Conservation (phyloP, 2,329 filamentous ascomycete species). For the Pseudogymnoascus destructans region DNA sequence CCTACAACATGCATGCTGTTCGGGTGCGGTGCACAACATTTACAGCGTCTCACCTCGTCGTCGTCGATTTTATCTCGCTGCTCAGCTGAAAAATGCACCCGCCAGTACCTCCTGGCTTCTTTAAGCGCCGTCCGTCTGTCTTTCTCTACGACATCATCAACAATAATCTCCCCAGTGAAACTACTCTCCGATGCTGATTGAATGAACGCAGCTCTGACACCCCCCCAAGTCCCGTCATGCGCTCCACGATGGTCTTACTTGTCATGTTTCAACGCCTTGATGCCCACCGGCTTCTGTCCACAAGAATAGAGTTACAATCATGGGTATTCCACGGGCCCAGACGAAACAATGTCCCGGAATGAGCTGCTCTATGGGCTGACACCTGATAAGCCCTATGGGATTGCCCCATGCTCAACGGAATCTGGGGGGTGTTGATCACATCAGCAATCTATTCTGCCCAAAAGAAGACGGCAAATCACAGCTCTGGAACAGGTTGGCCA, state of each 20-base stretch:
- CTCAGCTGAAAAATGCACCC: not conserved
- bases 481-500: no score
- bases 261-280: slow-evolving; percentile 8
- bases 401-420: slow-evolving; percentile 6
- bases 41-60: not conserved
- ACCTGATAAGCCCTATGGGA: slow-evolving; percentile 1
- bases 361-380: not conserved
- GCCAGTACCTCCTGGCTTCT: not conserved
- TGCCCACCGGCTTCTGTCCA: not conserved
- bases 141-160: not conserved
- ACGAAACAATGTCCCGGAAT: slow-evolving; percentile 9
- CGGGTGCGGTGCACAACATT: not conserved
- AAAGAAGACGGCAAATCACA: no score
- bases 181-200: not conserved
- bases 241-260: slow-evolving; percentile 6
- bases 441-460: no score
- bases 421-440: no score
- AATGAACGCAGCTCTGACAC: slow-evolving; percentile 4
- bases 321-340: slow-evolving; percentile 3
- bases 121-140: slow-evolving; percentile 4
- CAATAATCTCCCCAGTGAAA: not conserved
- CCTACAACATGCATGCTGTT: not conserved
- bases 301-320: slow-evolving; percentile 6
- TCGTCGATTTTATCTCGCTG: not conserved
- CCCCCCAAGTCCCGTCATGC: not conserved